Conservation (phyloP, 768 basidiomycete species). For the Tricholoma terreum region DNA sequence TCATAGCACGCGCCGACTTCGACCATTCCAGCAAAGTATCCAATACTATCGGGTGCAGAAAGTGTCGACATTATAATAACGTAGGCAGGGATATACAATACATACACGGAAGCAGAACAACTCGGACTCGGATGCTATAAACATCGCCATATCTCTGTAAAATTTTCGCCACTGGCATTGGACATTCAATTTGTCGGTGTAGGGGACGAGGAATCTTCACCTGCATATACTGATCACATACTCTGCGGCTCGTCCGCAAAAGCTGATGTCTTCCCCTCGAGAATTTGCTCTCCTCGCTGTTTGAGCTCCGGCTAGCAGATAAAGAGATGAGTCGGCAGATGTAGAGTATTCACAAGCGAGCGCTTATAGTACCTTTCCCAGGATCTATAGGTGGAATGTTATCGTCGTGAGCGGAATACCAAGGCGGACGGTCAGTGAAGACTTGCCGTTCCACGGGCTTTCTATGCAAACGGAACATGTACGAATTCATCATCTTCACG, state of each 20-base stretch:
- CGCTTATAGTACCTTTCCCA: slow-evolving; percentile 29
- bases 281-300: slow-evolving; percentile 51
- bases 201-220: neutral
- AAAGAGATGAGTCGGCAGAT: neutral
- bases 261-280: slow-evolving; percentile 43
- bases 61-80: no score
- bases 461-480: slow-evolving; percentile 20
- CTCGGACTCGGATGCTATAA: no score
- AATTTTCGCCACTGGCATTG: no score
- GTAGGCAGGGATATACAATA: no score
- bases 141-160: no score
- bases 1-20: no score
- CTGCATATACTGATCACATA: neutral
- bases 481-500: no score
- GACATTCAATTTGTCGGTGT: neutral
- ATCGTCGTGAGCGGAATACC: neutral
- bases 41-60: no score
- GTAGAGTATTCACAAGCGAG: neutral
- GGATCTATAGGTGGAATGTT: slow-evolving; percentile 22
- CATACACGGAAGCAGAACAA: no score
- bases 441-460: slow-evolving; percentile 43
- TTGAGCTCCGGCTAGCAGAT: slow-evolving; percentile 37
- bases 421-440: neutral
- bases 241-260: slow-evolving; percentile 23
- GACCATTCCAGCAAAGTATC: no score